Evolutionary conservation across 176 grass and related monocot genomes (phyloP).

Genomic region (Melocanna baccifera): DNA sequence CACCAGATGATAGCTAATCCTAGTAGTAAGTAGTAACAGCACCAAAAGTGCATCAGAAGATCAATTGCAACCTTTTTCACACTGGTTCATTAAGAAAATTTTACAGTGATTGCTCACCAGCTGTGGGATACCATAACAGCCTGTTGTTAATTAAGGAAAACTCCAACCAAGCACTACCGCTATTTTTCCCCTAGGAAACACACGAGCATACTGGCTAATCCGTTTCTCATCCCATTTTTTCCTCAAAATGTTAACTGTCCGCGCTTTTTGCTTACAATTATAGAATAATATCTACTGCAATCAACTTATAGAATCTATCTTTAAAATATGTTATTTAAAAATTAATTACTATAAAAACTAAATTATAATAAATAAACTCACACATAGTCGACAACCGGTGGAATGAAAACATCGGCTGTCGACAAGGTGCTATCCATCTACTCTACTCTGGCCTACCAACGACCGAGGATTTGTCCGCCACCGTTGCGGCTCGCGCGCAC

Average conservation of each 20-base stretch:
- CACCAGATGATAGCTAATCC: neutral
- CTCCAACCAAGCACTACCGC: neutral
- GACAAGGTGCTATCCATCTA: neutral
- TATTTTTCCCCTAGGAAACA: neutral
- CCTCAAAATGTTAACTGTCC: neutral
- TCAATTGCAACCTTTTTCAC: neutral
- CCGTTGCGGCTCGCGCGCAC: slow-evolving; percentile 8
- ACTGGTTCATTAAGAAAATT: neutral
- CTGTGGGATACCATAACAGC: neutral
- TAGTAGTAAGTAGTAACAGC: too few relatives aligned
- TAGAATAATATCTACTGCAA: too few relatives aligned
- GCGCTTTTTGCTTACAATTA: neutral
- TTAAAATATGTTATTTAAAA: too few relatives aligned
- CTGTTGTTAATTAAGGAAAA: neutral
- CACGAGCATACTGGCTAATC: neutral
- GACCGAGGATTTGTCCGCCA: slow-evolving; percentile 17
- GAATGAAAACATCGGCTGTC: slow-evolving; percentile 17
- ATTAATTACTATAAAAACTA: too few relatives aligned
- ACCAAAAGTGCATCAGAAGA: neutral
- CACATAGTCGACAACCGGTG: neutral
- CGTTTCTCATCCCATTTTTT: neutral
- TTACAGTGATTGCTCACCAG: neutral
- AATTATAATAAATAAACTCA: too few relatives aligned
- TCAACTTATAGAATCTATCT: too few relatives aligned
- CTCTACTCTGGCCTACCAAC: slow-evolving; percentile 16